These are phyloP conservation scores for Penicillium sp. DNA, from an alignment of 2,329 filamentous ascomycete genomes.

Conservation along the genomic window DNA sequence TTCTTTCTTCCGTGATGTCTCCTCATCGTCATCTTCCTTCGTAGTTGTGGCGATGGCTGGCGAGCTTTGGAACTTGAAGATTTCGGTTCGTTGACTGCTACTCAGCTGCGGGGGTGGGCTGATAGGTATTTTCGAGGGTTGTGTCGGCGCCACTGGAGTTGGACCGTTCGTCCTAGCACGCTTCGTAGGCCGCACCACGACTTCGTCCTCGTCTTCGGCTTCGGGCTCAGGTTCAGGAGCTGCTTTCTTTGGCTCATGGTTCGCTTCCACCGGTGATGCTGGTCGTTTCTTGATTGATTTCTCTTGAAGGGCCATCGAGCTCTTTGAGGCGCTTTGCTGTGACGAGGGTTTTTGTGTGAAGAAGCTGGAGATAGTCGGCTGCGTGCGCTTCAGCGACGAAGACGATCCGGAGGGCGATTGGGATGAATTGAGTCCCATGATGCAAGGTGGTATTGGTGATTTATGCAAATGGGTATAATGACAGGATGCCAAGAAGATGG, in stretches of 20 bases:
- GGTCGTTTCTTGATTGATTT: constrained; percentile 9
- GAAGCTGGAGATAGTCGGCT: constrained; percentile 81
- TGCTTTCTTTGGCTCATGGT: constrained; percentile 6
- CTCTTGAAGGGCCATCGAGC: constrained; percentile 3
- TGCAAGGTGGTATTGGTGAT: background rate
- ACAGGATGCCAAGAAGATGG: background rate
- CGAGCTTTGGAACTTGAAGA: constrained; percentile 55
- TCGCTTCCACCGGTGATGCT: constrained; percentile 5
- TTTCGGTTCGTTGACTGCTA: constrained; percentile 51
- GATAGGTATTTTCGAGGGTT: constrained; percentile 1
- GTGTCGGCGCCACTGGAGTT: constrained; percentile 6
- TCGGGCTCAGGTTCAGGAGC: constrained; percentile 10
- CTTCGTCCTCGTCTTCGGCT: constrained; percentile 39
- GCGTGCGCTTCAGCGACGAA: constrained; percentile 36
- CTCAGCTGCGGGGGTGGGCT: constrained; percentile 28
- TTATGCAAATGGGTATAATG: background rate
- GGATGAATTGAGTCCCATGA: constrained; percentile 34
- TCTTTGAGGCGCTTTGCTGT: constrained; percentile 16
- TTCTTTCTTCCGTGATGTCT: constrained; percentile 50
- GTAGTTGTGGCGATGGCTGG: constrained; percentile 38
- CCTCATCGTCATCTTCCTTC: constrained; percentile 39
- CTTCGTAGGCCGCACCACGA: constrained; percentile 41
- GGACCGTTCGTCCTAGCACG: constrained; percentile 32
- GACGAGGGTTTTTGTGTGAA: constrained; percentile 58
- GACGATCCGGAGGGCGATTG: constrained; percentile 29